Base-by-base conservation (phyloP, 2,329 filamentous ascomycete species). In the Verticillium nonalfalfae region DNA sequence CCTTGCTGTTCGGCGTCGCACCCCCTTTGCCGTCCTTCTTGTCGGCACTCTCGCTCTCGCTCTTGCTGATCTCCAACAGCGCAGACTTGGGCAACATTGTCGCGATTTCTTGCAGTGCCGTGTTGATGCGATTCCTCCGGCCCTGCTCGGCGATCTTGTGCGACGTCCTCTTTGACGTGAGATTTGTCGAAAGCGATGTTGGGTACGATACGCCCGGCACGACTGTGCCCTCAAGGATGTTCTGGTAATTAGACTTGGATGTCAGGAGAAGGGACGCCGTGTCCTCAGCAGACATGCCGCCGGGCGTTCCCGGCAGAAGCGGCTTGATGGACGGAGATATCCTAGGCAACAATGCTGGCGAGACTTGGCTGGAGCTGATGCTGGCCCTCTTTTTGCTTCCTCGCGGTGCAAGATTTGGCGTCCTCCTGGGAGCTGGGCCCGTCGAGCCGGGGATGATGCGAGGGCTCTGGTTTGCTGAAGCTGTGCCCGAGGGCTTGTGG, bases 101-200 rank as follows among this genome's bases (percentile, higher is more conserved):
- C 58, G 95, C 93, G 74, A 99, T 97, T 73, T 97, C 90, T 68
- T 94, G 91, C 26, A 99, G 79, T 0, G 95, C 95, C 60, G 88
- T 90, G 73, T 99, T 99, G 76, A 99, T 98, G 57, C 95, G 87
- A 72, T 99, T 98, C 62, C 95, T 84, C 57, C 95, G 87, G 7
- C 95, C 95, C 77, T 99, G 95, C 76, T 99, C 95, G 18, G 95
- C 95, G 66, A 99, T 91, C 76, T 99, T 99, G 78, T 99, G 95
- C 54, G 93, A 97, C 1, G 95, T 98, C 59, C 94, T 89, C 78
- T 99, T 99, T 3, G 93, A 97, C 0, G 93, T 97, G 33, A 99
- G 79, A 66, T 97, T 97, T 26, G 93, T 96, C 7, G 93, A 96
- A 52, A 99, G 81, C 59, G 93, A 91, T 67, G 90, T 92, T 0